phyloP scores from a whole-genome alignment of 2,329 filamentous ascomycete species.

The Thelonectria blattea region DNA sequence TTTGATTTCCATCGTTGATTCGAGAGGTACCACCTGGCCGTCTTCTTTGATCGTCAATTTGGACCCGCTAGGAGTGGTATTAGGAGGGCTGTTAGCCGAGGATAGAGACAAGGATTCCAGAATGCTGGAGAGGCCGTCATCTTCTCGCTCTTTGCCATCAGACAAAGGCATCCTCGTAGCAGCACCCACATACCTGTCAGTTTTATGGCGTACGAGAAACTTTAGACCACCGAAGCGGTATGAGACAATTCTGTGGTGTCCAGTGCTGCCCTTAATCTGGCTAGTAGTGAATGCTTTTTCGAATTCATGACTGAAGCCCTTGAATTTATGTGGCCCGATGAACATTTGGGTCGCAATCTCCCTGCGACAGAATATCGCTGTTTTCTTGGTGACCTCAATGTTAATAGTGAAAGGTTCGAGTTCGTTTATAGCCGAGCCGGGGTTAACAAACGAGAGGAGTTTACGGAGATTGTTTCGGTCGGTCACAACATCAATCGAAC shows the following conservation, averaged over 20 bases:
- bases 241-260: conserved; percentile 53
- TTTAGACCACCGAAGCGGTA: conserved; percentile 51
- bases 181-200: conserved; percentile 46
- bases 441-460: conserved; percentile 51
- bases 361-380: conserved; percentile 42
- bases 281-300: conserved; percentile 50
- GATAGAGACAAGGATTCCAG: conserved; percentile 37
- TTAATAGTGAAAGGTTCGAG: conserved; percentile 49
- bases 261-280: conserved; percentile 45
- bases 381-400: conserved; percentile 46
- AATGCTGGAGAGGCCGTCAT: conserved; percentile 28
- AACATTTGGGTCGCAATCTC: conserved; percentile 38
- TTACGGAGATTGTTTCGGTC: conserved; percentile 57
- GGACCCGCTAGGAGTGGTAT: conserved; percentile 25
- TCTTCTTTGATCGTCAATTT: conserved; percentile 40
- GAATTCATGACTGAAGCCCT: conserved; percentile 52
- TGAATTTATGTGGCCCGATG: conserved; percentile 45
- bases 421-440: conserved; percentile 28
- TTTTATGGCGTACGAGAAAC: conserved; percentile 51
- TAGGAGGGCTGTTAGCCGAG: conserved; percentile 15
- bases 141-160: conserved; percentile 1
- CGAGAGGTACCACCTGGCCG: conserved; percentile 41
- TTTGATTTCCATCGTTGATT: conserved; percentile 53
- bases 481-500: conserved; percentile 48
- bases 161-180: conserved; percentile 1